phyloP scores from a whole-genome alignment of 352 stramenopile species.

The Phytophthora boehmeriae region DNA sequence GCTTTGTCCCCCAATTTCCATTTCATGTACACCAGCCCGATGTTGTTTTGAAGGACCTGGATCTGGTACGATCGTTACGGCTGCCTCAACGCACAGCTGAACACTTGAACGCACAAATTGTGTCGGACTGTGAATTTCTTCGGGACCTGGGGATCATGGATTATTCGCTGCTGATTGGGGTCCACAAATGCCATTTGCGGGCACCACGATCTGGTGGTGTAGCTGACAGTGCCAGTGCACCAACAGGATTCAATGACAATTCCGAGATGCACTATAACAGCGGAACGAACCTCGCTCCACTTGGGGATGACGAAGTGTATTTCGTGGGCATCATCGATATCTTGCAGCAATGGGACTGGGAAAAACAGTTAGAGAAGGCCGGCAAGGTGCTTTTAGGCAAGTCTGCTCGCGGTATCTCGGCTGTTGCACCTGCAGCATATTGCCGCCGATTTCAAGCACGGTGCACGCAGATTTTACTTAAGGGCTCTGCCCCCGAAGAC shows the following conservation, averaged over 20 bases:
- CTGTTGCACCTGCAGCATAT: constrained; percentile 64
- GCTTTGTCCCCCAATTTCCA: constrained; percentile 20
- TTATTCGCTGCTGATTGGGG: constrained; percentile 73
- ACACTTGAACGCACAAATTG: constrained; percentile 55
- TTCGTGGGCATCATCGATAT: constrained; percentile 89
- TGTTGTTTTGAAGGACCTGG: constrained; percentile 75
- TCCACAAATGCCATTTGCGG: constrained; percentile 65
- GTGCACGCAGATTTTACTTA: constrained; percentile 55
- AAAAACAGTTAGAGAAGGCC: constrained; percentile 77
- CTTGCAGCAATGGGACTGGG: constrained; percentile 83
- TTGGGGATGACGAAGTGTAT: constrained; percentile 62
- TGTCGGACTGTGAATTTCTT: constrained; percentile 68
- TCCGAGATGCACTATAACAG: constrained; percentile 26
- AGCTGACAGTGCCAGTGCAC: constrained; percentile 2
- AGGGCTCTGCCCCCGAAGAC: constrained; percentile 31
- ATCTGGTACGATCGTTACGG: constrained; percentile 53
- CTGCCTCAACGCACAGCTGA: constrained; percentile 36
- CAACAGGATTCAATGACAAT: constrained; percentile 23
- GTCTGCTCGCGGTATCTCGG: constrained; percentile 67
- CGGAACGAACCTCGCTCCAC: constrained; percentile 32
- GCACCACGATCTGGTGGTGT: constrained; percentile 13
- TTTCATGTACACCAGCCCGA: constrained; percentile 68
- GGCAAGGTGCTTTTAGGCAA: constrained; percentile 79
- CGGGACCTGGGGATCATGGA: constrained; percentile 80
- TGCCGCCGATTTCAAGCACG: constrained; percentile 70